Conservation (phyloP, 768 basidiomycete species). For the Mycena chlorophos region DNA sequence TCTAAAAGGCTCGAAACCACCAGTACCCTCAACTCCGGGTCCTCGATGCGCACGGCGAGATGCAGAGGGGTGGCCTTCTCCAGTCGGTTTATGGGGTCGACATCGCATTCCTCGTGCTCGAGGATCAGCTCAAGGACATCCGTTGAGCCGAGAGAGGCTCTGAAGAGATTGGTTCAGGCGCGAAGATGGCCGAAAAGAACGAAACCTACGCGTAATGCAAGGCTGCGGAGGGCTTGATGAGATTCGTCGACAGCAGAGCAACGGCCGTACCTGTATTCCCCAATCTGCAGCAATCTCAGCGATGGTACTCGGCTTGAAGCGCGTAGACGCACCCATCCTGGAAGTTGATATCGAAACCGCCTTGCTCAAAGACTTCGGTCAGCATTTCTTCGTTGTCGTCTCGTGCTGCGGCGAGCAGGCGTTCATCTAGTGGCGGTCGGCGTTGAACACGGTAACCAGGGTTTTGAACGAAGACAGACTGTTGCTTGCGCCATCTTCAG, state of each 20-base stretch:
- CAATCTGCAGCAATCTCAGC: constrained; percentile 42
- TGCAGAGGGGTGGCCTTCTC: constrained; percentile 79
- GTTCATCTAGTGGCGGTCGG: constrained; percentile 52
- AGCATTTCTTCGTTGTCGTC: constrained; percentile 71
- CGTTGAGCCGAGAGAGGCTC: constrained; percentile 55
- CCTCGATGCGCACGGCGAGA: constrained; percentile 60
- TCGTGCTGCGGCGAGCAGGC: constrained; percentile 71
- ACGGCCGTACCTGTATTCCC: constrained; percentile 73
- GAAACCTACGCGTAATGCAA: constrained; percentile 68
- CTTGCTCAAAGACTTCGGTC: constrained; percentile 56
- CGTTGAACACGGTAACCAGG: background rate
- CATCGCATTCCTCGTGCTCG: constrained; percentile 74
- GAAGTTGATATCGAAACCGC: constrained; percentile 69
- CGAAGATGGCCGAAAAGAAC: background rate
- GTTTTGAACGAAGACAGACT: constrained; percentile 27
- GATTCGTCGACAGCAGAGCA: background rate
- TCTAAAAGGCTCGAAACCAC: constrained; percentile 70
- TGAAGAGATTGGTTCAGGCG: constrained; percentile 26
- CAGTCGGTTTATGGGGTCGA: constrained; percentile 71
- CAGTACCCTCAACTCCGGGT: constrained; percentile 51
- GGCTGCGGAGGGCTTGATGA: constrained; percentile 38
- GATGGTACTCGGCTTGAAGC: constrained; percentile 9
- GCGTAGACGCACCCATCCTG: constrained; percentile 65
- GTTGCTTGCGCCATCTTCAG: constrained; percentile 30
- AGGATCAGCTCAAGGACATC: constrained; percentile 73